Conservation (phyloP, 257 asterid species). For the Nicotiana knightiana region DNA sequence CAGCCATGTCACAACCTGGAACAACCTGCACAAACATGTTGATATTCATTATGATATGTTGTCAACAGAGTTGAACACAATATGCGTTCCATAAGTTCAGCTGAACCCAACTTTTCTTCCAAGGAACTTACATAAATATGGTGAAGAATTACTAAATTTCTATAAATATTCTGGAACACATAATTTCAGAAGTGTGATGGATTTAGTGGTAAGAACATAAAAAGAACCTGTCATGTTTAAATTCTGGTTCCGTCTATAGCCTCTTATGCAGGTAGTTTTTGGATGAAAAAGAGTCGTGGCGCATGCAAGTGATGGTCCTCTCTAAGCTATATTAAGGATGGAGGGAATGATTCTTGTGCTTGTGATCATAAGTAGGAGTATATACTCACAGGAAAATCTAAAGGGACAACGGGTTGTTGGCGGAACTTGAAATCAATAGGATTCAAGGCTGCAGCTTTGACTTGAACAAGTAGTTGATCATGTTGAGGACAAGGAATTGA, state of each 20-base stretch:
- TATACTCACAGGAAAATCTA: slow-evolving; percentile 41
- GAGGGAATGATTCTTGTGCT: not conserved
- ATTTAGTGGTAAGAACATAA: too few species aligned
- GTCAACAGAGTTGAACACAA: too few species aligned
- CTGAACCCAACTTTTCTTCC: too few species aligned
- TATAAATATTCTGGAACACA: too few species aligned
- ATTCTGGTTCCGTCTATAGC: too few species aligned
- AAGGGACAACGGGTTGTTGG: slow-evolving; percentile 22
- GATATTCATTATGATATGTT: too few species aligned
- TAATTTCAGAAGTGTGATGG: too few species aligned
- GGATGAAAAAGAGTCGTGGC: not conserved
- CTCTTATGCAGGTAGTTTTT: not conserved
- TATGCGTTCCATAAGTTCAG: too few species aligned
- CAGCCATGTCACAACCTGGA: slow-evolving; percentile 76
- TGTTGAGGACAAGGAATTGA: slow-evolving; percentile 40
- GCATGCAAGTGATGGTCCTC: not conserved
- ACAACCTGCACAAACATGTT: slow-evolving; percentile 31
- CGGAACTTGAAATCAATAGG: slow-evolving; percentile 66
- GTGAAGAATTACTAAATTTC: too few species aligned
- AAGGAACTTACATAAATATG: too few species aligned
- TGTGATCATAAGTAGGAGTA: not conserved
- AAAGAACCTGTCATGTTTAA: too few species aligned
- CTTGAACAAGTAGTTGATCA: slow-evolving; percentile 43
- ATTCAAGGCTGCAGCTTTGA: slow-evolving; percentile 57
- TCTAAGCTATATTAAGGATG: not conserved